These are phyloP conservation scores for Mangifera indica DNA, from an alignment of 345 rosid species.

Conservation along the genomic window DNA sequence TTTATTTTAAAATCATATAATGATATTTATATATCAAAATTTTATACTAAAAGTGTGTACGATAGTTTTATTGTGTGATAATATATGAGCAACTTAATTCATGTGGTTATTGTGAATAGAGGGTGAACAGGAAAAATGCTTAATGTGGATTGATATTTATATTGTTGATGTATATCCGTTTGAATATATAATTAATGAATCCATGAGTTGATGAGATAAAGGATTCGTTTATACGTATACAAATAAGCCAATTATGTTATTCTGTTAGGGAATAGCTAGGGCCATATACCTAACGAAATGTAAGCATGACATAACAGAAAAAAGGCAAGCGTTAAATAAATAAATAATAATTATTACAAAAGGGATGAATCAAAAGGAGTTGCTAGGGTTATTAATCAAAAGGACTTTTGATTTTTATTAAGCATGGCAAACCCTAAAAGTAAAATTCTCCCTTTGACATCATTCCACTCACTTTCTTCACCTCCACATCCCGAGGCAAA, in stretches of 20 bases:
- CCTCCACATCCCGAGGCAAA: slow-evolving; percentile 67
- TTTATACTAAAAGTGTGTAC: too few species aligned
- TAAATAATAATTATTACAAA: slow-evolving; percentile 8
- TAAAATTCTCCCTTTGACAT: slow-evolving; percentile 52
- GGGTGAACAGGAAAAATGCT: too few species aligned
- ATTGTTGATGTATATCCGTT: too few species aligned
- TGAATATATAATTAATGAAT: neutral
- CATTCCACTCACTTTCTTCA: slow-evolving; percentile 65
- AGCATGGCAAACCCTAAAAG: slow-evolving; percentile 66
- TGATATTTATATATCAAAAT: too few species aligned
- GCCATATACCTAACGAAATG: slow-evolving; percentile 21
- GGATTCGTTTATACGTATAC: slow-evolving; percentile 11
- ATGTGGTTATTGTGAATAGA: too few species aligned
- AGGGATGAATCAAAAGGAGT: slow-evolving; percentile 35
- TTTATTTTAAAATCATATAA: too few species aligned
- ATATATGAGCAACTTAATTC: too few species aligned
- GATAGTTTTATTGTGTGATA: too few species aligned
- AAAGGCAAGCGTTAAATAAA: slow-evolving; percentile 21
- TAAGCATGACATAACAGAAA: slow-evolving; percentile 24
- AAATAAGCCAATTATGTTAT: slow-evolving; percentile 42
- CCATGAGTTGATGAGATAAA: neutral
- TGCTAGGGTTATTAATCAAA: slow-evolving; percentile 41
- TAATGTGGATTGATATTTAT: too few species aligned
- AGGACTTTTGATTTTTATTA: too few species aligned
- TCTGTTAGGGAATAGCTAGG: slow-evolving; percentile 18